phyloP scores from a whole-genome alignment of 2,329 filamentous ascomycete genomes.

The Cladosporium sp. region DNA sequence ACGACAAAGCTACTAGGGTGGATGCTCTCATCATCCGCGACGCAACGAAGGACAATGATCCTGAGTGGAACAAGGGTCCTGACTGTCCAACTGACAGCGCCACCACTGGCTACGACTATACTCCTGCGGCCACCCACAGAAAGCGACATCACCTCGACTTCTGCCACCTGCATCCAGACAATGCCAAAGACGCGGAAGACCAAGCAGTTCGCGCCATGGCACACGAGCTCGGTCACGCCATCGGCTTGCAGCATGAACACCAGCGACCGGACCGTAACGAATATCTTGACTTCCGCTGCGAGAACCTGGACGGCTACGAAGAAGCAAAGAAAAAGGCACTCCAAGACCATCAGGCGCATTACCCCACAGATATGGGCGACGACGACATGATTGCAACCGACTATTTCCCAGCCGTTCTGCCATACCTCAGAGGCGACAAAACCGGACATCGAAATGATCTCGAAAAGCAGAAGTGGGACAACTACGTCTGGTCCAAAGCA shows the following conservation, averaged over 20 bases:
- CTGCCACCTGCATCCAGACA: conserved; percentile 9
- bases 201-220: conserved; percentile 7
- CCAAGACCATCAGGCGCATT: conserved; percentile 1
- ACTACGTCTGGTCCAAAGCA: not conserved
- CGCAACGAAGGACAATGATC: conserved; percentile 17
- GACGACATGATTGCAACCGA: not conserved
- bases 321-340: not conserved
- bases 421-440: not conserved
- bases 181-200: not conserved
- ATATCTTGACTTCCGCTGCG: not conserved
- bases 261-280: conserved; percentile 7
- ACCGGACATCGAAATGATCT: not conserved
- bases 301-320: conserved; percentile 4
- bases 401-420: conserved; percentile 5
- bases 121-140: not conserved
- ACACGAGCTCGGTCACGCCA: conserved; percentile 11
- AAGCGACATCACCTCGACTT: conserved; percentile 2
- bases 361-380: not conserved
- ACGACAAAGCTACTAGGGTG: not conserved
- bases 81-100: conserved; percentile 15
- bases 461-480: not conserved
- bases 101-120: conserved; percentile 17
- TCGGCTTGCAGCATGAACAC: conserved; percentile 10
- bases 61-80: conserved; percentile 12
- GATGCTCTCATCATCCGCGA: conserved; percentile 21